Conservation (phyloP, 1,284 basidiomycete species). For the Puccinia novopanici region DNA sequence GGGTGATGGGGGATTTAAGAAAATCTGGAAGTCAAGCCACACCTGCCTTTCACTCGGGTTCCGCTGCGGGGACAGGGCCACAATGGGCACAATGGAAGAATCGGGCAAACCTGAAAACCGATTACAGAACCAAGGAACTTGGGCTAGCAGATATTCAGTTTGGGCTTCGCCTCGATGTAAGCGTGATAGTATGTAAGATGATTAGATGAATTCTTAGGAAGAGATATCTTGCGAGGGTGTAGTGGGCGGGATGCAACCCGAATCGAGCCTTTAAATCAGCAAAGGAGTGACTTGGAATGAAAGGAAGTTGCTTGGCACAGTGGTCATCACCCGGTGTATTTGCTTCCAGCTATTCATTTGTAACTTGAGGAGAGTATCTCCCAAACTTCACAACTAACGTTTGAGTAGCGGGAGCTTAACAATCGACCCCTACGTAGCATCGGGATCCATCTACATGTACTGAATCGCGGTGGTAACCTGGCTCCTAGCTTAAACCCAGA, state of each 20-base stretch:
- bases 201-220: slow-evolving; percentile 4
- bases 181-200: background rate
- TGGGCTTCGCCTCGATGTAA: background rate
- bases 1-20: slow-evolving; percentile 5
- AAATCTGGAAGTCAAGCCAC: slow-evolving; percentile 16
- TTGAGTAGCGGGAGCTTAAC: slow-evolving; percentile 8
- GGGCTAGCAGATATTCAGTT: slow-evolving; percentile 11
- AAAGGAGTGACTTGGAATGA: slow-evolving; percentile 1
- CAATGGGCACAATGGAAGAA: slow-evolving; percentile 19
- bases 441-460: background rate
- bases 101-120: background rate
- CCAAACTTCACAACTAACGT: background rate
- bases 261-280: slow-evolving; percentile 6
- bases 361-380: slow-evolving; percentile 6
- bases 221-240: background rate
- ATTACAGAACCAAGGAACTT: background rate
- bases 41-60: slow-evolving; percentile 31
- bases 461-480: background rate
- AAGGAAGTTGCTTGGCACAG: background rate
- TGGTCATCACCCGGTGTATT: background rate
- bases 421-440: slow-evolving; percentile 20
- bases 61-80: background rate
- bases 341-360: background rate
- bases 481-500: slow-evolving; percentile 11
- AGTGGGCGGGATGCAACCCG: background rate